Evolutionary conservation across 2,329 filamentous ascomycete genomes (phyloP).

Genomic region (Neonectria hederae): DNA sequence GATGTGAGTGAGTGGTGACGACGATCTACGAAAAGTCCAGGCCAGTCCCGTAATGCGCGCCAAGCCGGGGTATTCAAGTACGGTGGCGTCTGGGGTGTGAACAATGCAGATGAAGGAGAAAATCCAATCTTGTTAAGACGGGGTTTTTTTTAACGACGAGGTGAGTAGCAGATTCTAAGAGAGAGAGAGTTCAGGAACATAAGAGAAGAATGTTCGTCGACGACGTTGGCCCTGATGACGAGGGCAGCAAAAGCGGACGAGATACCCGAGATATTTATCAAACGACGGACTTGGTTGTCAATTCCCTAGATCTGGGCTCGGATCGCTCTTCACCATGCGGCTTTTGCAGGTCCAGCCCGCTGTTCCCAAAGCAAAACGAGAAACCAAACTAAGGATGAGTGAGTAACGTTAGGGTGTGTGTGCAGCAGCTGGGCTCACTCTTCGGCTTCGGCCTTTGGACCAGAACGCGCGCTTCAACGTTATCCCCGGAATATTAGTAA

Average conservation of each 20-base stretch:
- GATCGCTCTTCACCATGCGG: constrained; percentile 1
- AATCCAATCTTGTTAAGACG: not conserved
- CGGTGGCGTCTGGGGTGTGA: not conserved
- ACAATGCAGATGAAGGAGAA: not conserved
- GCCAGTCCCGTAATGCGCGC: not conserved
- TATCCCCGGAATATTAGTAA: not conserved
- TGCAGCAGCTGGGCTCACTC: not conserved
- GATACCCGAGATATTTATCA: constrained; percentile 12
- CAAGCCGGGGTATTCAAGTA: not conserved
- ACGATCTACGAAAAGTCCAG: not conserved
- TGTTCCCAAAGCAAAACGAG: not conserved
- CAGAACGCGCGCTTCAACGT: not conserved
- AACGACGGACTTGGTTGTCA: not conserved
- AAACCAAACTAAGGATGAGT: not conserved
- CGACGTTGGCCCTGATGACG: too few species aligned
- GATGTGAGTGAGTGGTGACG: not conserved
- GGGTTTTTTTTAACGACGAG: not conserved
- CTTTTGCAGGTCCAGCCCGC: not conserved
- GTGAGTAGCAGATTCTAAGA: too few species aligned
- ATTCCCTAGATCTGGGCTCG: constrained; percentile 5
- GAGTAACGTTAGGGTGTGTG: not conserved
- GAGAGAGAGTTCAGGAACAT: too few species aligned
- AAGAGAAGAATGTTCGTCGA: not conserved
- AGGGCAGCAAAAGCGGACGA: not conserved
- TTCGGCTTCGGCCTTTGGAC: not conserved